These are phyloP conservation scores for Somion occarium DNA, from an alignment of 1,284 basidiomycete species.

Conservation along the genomic window DNA sequence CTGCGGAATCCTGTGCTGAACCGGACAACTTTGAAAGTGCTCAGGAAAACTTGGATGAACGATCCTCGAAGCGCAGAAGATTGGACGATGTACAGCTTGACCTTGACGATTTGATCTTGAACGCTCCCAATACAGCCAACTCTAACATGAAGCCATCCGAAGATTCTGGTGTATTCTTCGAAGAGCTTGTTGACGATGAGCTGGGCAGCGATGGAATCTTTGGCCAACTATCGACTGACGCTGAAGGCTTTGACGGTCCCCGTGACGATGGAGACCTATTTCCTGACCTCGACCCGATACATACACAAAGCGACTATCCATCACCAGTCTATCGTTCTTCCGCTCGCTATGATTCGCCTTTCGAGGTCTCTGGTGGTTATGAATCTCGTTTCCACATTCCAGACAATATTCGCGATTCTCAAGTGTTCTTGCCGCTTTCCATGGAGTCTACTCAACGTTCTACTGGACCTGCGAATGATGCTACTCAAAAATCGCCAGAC, in stretches of 20 bases:
- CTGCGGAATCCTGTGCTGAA: not conserved
- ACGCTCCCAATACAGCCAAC: not conserved
- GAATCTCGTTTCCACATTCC: not conserved
- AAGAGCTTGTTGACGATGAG: not conserved
- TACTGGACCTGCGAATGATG: not conserved
- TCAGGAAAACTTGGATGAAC: not conserved
- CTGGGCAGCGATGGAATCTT: slow-evolving; percentile 8
- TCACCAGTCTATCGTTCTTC: not conserved
- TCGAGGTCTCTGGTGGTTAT: not conserved
- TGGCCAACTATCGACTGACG: slow-evolving; percentile 15
- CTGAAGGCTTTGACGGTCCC: slow-evolving; percentile 23
- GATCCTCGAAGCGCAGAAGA: not conserved
- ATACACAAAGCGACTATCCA: slow-evolving; percentile 11
- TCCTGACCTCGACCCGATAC: slow-evolving; percentile 22
- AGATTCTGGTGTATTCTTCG: slow-evolving; percentile 21
- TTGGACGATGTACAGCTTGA: not conserved
- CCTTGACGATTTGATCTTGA: not conserved
- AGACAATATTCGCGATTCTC: not conserved
- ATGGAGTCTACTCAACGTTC: slow-evolving; percentile 6
- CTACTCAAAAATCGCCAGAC: not conserved
- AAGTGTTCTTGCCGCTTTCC: slow-evolving; percentile 9
- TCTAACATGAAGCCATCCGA: slow-evolving; percentile 8
- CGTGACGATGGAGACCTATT: slow-evolving; percentile 20
- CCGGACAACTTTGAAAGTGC: slow-evolving; percentile 8
- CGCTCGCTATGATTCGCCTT: not conserved